A percentile compares a stretch with the other conserved stretches of the same genome.
These are phyloP conservation scores for Haplosporangium sp. DNA, from an alignment of 371 early-diverging fungal species.

Conservation along the genomic window DNA sequence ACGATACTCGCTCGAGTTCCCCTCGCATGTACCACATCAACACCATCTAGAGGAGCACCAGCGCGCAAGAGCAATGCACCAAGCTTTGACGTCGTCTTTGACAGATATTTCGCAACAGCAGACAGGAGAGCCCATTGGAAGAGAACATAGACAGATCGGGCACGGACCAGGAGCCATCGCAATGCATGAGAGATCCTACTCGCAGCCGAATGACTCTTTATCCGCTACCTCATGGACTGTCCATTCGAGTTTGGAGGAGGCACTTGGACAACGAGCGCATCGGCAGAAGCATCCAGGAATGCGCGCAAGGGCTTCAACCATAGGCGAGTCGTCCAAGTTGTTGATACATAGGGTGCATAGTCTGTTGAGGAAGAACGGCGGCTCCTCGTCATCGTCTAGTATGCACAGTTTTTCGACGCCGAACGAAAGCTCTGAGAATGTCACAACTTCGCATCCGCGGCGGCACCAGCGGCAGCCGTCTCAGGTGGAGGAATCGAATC, in stretches of 20 bases:
- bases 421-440: neutral
- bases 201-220: neutral
- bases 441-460: too few species aligned
- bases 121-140: too few species aligned
- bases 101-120: too few species aligned
- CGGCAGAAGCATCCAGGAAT: conserved; percentile 4
- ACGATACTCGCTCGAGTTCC: conserved; percentile 48
- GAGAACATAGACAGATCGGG: too few species aligned
- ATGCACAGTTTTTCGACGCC: too few species aligned
- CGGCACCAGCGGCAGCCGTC: neutral
- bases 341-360: conserved; percentile 35
- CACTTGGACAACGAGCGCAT: neutral
- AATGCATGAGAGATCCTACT: conserved; percentile 8
- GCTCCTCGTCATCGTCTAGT: neutral
- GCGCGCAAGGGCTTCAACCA: conserved; percentile 28
- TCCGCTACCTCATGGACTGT: neutral
- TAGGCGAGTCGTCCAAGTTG: conserved; percentile 41
- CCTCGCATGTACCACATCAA: conserved; percentile 41
- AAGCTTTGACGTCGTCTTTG: too few species aligned
- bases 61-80: conserved; percentile 15
- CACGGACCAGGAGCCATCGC: neutral
- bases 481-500: neutral
- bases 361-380: conserved; percentile 1
- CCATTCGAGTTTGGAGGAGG: neutral
- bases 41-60: conserved; percentile 31